Evolutionary conservation across 768 basidiomycete species (phyloP).

Genomic region (Clitopilus hobsonii): DNA sequence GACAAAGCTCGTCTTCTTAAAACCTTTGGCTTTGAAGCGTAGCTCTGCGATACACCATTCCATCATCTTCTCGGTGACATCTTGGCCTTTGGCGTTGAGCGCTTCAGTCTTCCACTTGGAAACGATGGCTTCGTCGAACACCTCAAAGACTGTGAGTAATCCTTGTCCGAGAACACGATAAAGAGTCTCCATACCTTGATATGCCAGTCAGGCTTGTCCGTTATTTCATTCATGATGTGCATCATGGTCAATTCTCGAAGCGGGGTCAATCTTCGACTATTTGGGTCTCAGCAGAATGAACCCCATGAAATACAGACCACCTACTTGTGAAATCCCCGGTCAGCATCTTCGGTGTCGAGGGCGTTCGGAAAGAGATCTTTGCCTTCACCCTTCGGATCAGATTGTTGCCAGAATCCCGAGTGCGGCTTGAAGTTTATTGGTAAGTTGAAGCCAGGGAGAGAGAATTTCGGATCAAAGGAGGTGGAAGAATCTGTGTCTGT

Average conservation of each 20-base stretch:
- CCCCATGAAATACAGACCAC: neutral
- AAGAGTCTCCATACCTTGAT: too few relatives aligned
- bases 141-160: neutral
- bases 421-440: neutral
- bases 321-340: too few relatives aligned
- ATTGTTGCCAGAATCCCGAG: too few relatives aligned
- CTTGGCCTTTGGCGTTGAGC: neutral
- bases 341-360: neutral
- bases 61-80: conserved; percentile 13
- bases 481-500: too few relatives aligned
- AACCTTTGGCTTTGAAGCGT: conserved; percentile 14
- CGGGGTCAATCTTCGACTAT: conserved; percentile 9
- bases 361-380: neutral
- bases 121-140: conserved; percentile 12
- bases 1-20: conserved; percentile 12
- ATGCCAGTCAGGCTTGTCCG: conserved; percentile 14
- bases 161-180: too few relatives aligned
- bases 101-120: conserved; percentile 12
- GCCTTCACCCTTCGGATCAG: neutral
- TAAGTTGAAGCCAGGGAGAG: conserved; percentile 5
- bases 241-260: conserved; percentile 15
- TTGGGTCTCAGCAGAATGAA: neutral
- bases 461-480: neutral
- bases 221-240: conserved; percentile 13
- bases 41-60: conserved; percentile 19